Evolutionary conservation across 352 stramenopile species (phyloP).

Genomic region (Phytophthora agathidicida): DNA sequence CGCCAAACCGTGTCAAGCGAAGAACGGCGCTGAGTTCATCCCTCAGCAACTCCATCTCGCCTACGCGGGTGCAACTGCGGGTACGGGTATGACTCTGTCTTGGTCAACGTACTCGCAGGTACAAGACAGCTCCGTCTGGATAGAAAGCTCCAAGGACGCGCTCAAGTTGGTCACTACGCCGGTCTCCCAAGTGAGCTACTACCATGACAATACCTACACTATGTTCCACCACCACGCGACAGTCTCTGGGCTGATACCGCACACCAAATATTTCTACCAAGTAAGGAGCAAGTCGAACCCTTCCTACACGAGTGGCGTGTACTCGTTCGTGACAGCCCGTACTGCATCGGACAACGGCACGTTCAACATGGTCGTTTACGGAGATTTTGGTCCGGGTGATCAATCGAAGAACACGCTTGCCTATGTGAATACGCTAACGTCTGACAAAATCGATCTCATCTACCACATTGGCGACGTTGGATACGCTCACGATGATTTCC

Average conservation of each 20-base stretch:
- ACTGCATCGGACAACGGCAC: slow-evolving; percentile 18
- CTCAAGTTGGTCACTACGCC: slow-evolving; percentile 10
- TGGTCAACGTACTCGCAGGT: slow-evolving; percentile 49
- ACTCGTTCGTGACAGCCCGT: slow-evolving; percentile 37
- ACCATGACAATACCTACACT: slow-evolving; percentile 50
- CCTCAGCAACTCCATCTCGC: slow-evolving; percentile 59
- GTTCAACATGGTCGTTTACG: slow-evolving; percentile 62
- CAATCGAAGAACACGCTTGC: slow-evolving; percentile 40
- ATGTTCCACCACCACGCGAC: slow-evolving; percentile 52
- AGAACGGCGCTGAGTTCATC: slow-evolving; percentile 20
- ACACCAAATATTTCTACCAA: slow-evolving; percentile 30
- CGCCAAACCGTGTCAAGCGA: slow-evolving; percentile 8
- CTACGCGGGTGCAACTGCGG: slow-evolving; percentile 37
- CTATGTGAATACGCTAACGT: slow-evolving; percentile 40
- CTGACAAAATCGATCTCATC: slow-evolving; percentile 50
- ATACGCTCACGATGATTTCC: slow-evolving; percentile 39
- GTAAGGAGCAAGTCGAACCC: slow-evolving; percentile 20
- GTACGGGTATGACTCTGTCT: slow-evolving; percentile 55
- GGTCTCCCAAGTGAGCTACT: slow-evolving; percentile 42
- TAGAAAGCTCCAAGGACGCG: slow-evolving; percentile 30
- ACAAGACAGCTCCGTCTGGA: slow-evolving; percentile 45
- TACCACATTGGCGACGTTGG: slow-evolving; percentile 76
- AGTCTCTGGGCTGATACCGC: slow-evolving; percentile 23
- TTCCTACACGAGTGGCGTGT: slow-evolving; percentile 25
- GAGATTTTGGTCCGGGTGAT: slow-evolving; percentile 48